Conservation (phyloP, 2,329 filamentous ascomycete genomes). For the Verticillium klebahnii region DNA sequence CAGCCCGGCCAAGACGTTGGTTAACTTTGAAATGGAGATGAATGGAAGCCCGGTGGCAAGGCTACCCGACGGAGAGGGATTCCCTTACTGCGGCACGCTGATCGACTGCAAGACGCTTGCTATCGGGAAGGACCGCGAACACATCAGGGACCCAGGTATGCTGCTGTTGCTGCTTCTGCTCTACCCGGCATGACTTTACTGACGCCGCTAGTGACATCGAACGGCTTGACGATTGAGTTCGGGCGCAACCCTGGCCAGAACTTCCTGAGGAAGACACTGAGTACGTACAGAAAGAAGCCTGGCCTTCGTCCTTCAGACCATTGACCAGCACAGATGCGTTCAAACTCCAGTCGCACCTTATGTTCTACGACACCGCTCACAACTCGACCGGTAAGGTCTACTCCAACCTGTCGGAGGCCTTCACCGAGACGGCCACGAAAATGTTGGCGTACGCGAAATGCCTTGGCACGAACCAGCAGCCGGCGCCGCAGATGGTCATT, state of each 20-base stretch:
- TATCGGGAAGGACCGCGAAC: constrained; percentile 63
- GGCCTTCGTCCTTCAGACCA: background rate
- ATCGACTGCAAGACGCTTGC: constrained; percentile 74
- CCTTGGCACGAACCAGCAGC: constrained; percentile 53
- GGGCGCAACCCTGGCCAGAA: constrained; percentile 67
- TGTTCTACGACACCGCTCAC: constrained; percentile 77
- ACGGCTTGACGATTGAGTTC: constrained; percentile 76
- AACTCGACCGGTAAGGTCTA: constrained; percentile 68
- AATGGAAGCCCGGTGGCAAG: constrained; percentile 47
- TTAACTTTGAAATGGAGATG: constrained; percentile 71
- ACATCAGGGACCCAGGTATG: constrained; percentile 46
- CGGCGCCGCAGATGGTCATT: constrained; percentile 55
- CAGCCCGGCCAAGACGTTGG: constrained; percentile 72
- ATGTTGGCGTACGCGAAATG: constrained; percentile 58
- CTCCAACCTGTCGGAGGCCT: constrained; percentile 69
- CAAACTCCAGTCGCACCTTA: constrained; percentile 78
- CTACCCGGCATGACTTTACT: background rate
- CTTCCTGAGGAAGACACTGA: constrained; percentile 76
- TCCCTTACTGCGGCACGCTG: constrained; percentile 83
- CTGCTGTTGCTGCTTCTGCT: constrained; percentile 5
- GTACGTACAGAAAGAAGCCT: constrained; percentile 30
- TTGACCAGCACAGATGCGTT: constrained; percentile 50
- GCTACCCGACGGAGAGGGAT: constrained; percentile 38
- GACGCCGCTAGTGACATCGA: constrained; percentile 45
- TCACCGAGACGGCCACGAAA: constrained; percentile 75